Evolutionary conservation across 495 filamentous ascomycete genomes (phyloP), one percentile per base, ranked within the genome.

Genomic region (Penicillium herquei): DNA sequence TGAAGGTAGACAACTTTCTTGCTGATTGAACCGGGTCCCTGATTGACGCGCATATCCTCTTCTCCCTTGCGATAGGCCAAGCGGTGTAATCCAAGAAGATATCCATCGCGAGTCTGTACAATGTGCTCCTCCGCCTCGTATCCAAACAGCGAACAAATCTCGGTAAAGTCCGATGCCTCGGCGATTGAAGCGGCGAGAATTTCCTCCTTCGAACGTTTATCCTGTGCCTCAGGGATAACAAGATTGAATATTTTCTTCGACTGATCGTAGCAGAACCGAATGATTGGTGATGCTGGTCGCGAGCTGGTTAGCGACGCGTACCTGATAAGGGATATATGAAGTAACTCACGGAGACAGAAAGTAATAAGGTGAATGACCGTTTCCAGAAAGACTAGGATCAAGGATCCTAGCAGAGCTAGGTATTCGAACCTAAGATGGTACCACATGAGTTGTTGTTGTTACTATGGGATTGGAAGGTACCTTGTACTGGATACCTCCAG

Each of bases 91-190:
- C 92, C 92, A 7, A 98, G 84, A 17, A 98, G 78, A 70, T 96
- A 98, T 5, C 94, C 94, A 78, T 98, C 94, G 43, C 81, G 80
- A 1, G 94, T 98, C 73, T 96, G 93, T 18, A 96, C 87, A 31
- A 98, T 85, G 70, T 98, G 94, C 70, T 98, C 94, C 67, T 98
- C 94, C 10, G 93, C 87, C 63, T 89, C 86, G 67, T 96, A 98
- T 30, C 90, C 91, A 65, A 86, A 96, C 21, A 95, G 74, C 31
- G 86, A 83, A 69, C 95, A 97, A 8, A 98, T 80, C 63, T 97
- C 95, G 26, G 90, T 85, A 61, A 98, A 98, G 58, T 97, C 94
- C 32, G 87, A 86, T 11, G 93, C 90, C 59, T 90, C 76, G 9
- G 83, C 81, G 14, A 87, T 77, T 1, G 78, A 74, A 16, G 60